These are phyloP conservation scores for Phytopythium mirpurense DNA, from an alignment of 352 stramenopile genomes.

Conservation along the genomic window DNA sequence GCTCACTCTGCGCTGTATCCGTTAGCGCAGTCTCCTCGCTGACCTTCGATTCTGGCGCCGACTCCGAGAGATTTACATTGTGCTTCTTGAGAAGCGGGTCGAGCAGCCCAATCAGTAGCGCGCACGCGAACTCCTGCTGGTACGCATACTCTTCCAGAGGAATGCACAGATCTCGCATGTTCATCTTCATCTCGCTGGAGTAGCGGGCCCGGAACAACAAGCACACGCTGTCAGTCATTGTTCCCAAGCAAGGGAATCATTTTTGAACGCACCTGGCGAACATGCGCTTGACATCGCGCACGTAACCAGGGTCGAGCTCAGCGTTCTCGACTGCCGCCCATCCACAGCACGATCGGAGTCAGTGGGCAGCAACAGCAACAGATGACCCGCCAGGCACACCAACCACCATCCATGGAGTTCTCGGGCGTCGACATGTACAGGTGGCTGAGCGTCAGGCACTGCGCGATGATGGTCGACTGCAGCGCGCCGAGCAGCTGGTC, in stretches of 20 bases:
- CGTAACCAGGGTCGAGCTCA: constrained; percentile 67
- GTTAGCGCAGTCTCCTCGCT: neutral
- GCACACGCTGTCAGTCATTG: neutral
- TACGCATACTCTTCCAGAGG: constrained; percentile 81
- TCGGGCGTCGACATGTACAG: constrained; percentile 75
- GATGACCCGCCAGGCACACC: neutral
- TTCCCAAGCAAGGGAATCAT: neutral
- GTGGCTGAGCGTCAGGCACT: constrained; percentile 62
- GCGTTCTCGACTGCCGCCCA: constrained; percentile 24
- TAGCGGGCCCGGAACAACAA: neutral
- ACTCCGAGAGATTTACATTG: constrained; percentile 32
- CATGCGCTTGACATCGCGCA: constrained; percentile 55
- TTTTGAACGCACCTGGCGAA: constrained; percentile 28
- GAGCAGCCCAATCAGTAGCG: constrained; percentile 62
- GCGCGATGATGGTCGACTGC: constrained; percentile 59
- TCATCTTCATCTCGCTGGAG: constrained; percentile 77
- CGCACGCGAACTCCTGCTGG: constrained; percentile 70
- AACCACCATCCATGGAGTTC: constrained; percentile 57
- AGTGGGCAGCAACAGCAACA: neutral
- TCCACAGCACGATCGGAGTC: neutral
- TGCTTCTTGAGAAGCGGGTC: constrained; percentile 73
- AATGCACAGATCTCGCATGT: constrained; percentile 80
- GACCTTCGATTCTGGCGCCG: neutral
- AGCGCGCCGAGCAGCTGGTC: constrained; percentile 66
- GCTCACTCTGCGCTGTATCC: neutral